Conservation (phyloP, 1,284 basidiomycete species). For the Pholiota adiposa region DNA sequence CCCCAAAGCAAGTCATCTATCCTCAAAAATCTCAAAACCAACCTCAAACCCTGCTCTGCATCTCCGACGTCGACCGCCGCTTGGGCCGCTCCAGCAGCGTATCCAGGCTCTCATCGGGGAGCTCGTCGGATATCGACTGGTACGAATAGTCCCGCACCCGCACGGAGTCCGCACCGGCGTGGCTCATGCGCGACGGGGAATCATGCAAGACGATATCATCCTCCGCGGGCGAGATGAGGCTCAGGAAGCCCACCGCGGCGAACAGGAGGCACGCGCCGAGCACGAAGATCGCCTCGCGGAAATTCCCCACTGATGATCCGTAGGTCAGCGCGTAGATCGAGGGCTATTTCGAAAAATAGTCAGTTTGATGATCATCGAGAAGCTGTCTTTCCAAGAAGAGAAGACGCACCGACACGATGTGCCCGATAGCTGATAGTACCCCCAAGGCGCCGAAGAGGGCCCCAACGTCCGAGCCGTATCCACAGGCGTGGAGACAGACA, state of each 20-base stretch:
- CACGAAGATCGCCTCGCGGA: constrained; percentile 54
- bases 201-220: constrained; percentile 24
- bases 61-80: not conserved
- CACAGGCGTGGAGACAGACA: constrained; percentile 50
- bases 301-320: constrained; percentile 47
- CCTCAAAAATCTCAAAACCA: too few relatives aligned
- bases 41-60: not conserved
- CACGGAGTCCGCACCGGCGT: constrained; percentile 4
- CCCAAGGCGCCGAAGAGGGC: constrained; percentile 56
- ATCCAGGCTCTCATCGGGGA: not conserved
- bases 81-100: not conserved
- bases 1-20: not conserved
- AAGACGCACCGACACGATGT: constrained; percentile 48
- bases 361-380: too few relatives aligned
- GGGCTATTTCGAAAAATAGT: not conserved
- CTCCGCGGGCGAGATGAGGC: constrained; percentile 26
- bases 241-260: constrained; percentile 36
- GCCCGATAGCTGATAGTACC: constrained; percentile 50
- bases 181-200: constrained; percentile 4
- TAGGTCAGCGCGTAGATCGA: constrained; percentile 52
- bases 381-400: too few relatives aligned
- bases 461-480: constrained; percentile 47
- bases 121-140: constrained; percentile 4
- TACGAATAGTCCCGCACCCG: constrained; percentile 15
- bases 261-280: constrained; percentile 45